These are phyloP conservation scores for Salix suchowensis DNA, from an alignment of 345 rosid genomes.

Conservation along the genomic window DNA sequence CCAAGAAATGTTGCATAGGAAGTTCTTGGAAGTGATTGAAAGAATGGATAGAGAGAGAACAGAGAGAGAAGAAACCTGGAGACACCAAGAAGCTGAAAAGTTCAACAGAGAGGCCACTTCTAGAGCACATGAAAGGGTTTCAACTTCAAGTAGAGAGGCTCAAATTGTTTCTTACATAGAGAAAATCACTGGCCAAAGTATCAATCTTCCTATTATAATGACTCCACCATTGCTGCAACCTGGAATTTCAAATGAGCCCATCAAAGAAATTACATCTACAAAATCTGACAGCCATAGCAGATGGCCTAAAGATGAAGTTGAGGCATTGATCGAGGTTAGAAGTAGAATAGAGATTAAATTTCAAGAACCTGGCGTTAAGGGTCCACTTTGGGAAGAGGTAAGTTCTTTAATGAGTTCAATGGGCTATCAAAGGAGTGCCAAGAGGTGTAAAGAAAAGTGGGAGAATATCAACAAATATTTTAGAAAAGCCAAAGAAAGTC, in stretches of 20 bases:
- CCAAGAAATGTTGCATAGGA: conserved; percentile 41
- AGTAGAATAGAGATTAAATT: conserved; percentile 30
- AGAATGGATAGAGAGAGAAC: conserved; percentile 38
- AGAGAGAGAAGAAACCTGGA: conserved; percentile 40
- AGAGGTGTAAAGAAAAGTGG: conserved; percentile 49
- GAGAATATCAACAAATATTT: conserved; percentile 48
- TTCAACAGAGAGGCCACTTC: conserved; percentile 35
- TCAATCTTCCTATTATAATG: conserved; percentile 31
- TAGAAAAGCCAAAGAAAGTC: conserved; percentile 34
- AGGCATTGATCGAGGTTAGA: conserved; percentile 37
- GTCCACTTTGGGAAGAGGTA: conserved; percentile 44
- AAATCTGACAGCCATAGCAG: conserved; percentile 19
- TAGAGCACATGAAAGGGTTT: conserved; percentile 36
- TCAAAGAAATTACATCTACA: conserved; percentile 4
- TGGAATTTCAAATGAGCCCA: conserved; percentile 14
- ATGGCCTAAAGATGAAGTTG: conserved; percentile 44
- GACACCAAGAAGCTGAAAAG: conserved; percentile 30
- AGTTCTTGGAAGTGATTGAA: conserved; percentile 39
- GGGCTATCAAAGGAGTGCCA: conserved; percentile 45
- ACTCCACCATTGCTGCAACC: conserved; percentile 13
- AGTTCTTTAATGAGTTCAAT: conserved; percentile 33
- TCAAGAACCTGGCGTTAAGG: conserved; percentile 37
- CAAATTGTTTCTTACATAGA: conserved; percentile 33
- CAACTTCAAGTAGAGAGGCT: conserved; percentile 42
- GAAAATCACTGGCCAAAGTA: conserved; percentile 39